Evolutionary conservation across 768 basidiomycete species (phyloP), one percentile per base, ranked within the genome.

Genomic region (Rhizopogon sp.): DNA sequence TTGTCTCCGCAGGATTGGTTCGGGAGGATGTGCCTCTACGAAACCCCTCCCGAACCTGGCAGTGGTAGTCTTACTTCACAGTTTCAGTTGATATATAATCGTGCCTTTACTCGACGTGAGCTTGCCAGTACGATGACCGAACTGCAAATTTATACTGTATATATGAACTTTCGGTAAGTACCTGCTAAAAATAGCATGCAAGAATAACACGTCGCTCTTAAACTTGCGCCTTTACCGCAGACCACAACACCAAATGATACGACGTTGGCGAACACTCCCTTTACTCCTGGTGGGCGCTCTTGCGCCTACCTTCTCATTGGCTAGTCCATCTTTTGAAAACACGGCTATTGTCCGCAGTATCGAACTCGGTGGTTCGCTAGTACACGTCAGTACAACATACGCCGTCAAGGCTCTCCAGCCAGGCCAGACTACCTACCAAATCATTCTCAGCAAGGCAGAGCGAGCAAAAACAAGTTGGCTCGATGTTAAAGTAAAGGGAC

Each of bases 311-410:
- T 65, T 74, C 25, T 66, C 72, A 33, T 69, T 74, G 33, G 75
- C 75, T 4, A 67, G 70, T 58, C 74, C 75, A 62, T 79, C 84
- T 1, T 92, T 92, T 72, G 90, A 92, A 79, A 93, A 93, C 62
- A 91, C 88, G 20, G 90, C 88, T 58, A 80, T 98, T 57, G 90
- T 94, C 33, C 87, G 93, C 64, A 85, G 89, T 5, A 77, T 93
- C 56, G 95, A 97, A 63, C 88, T 97, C 22, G 93, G 88, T 37
- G 95, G 95, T 50, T 79, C 94, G 17, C 79, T 92, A 22, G 88
- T 93, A 54, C 86, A 88, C 74, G 83, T 94, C 76, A 90, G 85
- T 52, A 96, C 94, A 44, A 90, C 92, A 46, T 97, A 88, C 71
- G 84, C 88, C 17, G 82, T 93, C 67, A 89, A 83, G 66, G 82